Evolutionary conservation across 2,329 filamentous ascomycete genomes (phyloP).

Genomic region (Alternaria sp.): DNA sequence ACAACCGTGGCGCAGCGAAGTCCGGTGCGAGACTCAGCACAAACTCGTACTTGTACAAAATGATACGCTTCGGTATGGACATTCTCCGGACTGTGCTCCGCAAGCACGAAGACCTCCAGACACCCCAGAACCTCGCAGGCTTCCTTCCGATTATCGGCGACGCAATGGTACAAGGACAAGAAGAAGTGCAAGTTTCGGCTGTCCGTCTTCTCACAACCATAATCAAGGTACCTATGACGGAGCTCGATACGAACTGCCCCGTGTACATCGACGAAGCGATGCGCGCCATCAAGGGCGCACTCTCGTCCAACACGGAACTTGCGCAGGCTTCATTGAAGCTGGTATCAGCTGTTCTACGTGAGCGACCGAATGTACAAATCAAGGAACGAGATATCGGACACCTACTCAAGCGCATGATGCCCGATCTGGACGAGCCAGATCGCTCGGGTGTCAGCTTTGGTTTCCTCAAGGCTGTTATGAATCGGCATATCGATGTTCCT

Average conservation of each 20-base stretch:
- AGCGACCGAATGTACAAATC: constrained; percentile 76
- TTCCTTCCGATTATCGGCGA: constrained; percentile 92
- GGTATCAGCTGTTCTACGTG: constrained; percentile 82
- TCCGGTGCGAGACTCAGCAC: constrained; percentile 74
- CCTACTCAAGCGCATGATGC: constrained; percentile 80
- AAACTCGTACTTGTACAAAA: constrained; percentile 84
- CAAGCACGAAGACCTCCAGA: constrained; percentile 83
- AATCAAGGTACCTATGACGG: constrained; percentile 79
- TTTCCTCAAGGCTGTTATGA: constrained; percentile 87
- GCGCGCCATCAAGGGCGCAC: constrained; percentile 77
- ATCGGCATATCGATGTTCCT: constrained; percentile 83
- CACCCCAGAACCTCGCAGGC: constrained; percentile 78
- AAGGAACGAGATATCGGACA: constrained; percentile 85
- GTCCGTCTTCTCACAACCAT: constrained; percentile 86
- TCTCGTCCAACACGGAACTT: constrained; percentile 81
- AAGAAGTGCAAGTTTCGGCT: constrained; percentile 90
- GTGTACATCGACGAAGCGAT: constrained; percentile 87
- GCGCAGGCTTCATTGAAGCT: constrained; percentile 90
- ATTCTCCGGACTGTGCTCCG: constrained; percentile 84
- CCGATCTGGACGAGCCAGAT: constrained; percentile 91
- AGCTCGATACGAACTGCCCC: constrained; percentile 73
- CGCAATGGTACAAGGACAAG: constrained; percentile 80
- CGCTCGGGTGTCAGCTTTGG: constrained; percentile 94
- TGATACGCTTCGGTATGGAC: constrained; percentile 87
- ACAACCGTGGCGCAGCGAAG: constrained; percentile 77